Evolutionary conservation across 2,329 filamentous ascomycete genomes (phyloP), one percentile per base, ranked within the genome.

Genomic region (Achaetomium macrosporum): DNA sequence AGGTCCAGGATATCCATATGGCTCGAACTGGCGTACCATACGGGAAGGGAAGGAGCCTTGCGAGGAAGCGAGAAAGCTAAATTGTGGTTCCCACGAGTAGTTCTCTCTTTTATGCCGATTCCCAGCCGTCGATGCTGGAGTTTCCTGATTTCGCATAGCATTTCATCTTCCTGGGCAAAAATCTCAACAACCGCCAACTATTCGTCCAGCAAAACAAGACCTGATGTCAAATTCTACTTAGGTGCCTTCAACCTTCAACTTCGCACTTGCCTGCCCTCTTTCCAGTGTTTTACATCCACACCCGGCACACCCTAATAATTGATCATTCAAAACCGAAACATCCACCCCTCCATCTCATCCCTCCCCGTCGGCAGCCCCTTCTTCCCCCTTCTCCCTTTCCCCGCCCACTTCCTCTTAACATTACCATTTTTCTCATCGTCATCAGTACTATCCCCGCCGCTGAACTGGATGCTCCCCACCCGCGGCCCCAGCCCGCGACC

Each of bases 341-440:
- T 31, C 66, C 65, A 69, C 7, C 37, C 50, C 42, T 68, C 66
- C 64, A 66, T 63, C 41, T 65, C 65, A 42, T 47, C 47, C 11
- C 66, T 57, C 2, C 65, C 64, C 9, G 61, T 64, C 1, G 64
- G 64, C 56, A 69, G 51, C 42, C 39, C n/a, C n/a, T n/a, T n/a
- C 31, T 15, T 8, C 30, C 16, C 16, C 29, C 10, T 13, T 31
- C 33, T 35, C 42, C 13, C 10, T 11, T 4, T 39, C 31, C 1
- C 8, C 10, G 4, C 36, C n/a, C 30, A 36, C 10, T 6, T 13
- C 8, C 43, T 31, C 1, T 7, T 9, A 4, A 31, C n/a, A 11
- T 47, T 16, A 60, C 37, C 1, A 47, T 52, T 12, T 35, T 15
- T 9, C 33, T 3, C 33, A 35, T 11, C 33, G 15, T 7, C 30